These are phyloP conservation scores for Stachybotrys elegans DNA, from an alignment of 2,329 filamentous ascomycete genomes.

Conservation along the genomic window DNA sequence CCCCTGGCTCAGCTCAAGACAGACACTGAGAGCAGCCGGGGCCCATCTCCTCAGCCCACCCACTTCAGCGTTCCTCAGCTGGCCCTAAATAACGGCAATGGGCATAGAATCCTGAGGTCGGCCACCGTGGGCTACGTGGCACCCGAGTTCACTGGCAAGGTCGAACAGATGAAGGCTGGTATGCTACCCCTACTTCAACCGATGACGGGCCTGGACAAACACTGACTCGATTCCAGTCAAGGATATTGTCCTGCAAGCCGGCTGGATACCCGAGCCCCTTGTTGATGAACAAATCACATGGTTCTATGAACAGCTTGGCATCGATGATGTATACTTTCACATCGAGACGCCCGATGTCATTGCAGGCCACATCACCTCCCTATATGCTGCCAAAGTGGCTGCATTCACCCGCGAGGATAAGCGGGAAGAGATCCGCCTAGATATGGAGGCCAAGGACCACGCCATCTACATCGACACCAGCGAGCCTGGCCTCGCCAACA, in stretches of 20 bases:
- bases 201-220: background rate
- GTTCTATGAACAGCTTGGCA: constrained; percentile 98
- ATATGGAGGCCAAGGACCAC: constrained; percentile 92
- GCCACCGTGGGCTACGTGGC: constrained; percentile 92
- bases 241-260: constrained; percentile 69
- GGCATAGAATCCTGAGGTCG: constrained; percentile 74
- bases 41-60: constrained; percentile 83
- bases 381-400: constrained; percentile 95
- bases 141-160: constrained; percentile 88
- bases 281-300: constrained; percentile 83
- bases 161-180: constrained; percentile 82
- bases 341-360: constrained; percentile 83
- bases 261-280: constrained; percentile 80
- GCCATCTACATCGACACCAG: constrained; percentile 99
- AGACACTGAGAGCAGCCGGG: constrained; percentile 43
- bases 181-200: constrained; percentile 30
- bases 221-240: constrained; percentile 54
- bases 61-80: constrained; percentile 69
- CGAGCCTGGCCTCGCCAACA: constrained; percentile 72
- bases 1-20: constrained; percentile 35
- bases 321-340: constrained; percentile 97
- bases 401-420: constrained; percentile 91
- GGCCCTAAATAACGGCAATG: constrained; percentile 48
- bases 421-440: constrained; percentile 86
- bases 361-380: constrained; percentile 87